A percentile compares a stretch with the other conserved stretches of the same genome.
Conservation (phyloP, 306 rosid genomes). For the Cicer arietinum region DNA sequence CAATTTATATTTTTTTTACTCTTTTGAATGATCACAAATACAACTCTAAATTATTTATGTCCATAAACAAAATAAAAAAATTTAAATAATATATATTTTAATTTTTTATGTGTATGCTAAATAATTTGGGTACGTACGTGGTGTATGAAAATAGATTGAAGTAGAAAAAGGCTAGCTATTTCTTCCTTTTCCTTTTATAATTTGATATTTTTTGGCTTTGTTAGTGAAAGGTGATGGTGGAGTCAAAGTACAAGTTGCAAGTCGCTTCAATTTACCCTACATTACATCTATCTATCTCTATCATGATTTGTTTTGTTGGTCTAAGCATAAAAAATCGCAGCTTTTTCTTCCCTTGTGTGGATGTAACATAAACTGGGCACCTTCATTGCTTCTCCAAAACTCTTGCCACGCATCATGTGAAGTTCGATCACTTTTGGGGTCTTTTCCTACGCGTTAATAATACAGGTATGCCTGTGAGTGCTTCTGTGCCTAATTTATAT, state of each 20-base stretch:
- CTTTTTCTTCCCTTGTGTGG: conserved; percentile 16
- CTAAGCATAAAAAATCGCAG: conserved; percentile 44
- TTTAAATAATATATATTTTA: too few relatives aligned
- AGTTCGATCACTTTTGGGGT: conserved; percentile 37
- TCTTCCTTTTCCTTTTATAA: neutral
- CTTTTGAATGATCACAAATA: too few relatives aligned
- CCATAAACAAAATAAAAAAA: too few relatives aligned
- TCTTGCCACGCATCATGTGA: conserved; percentile 57
- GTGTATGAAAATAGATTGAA: neutral
- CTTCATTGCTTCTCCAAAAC: conserved; percentile 35
- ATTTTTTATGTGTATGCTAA: too few relatives aligned
- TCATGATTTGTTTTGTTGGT: conserved; percentile 33
- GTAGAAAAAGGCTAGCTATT: conserved; percentile 35
- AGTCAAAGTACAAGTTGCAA: conserved; percentile 52
- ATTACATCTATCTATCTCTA: conserved; percentile 25
- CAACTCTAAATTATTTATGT: too few relatives aligned
- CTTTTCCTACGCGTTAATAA: conserved; percentile 6
- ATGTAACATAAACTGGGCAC: conserved; percentile 39
- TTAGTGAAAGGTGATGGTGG: conserved; percentile 54
- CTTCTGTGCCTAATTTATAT: conserved; percentile 45
- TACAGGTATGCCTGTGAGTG: conserved; percentile 36
- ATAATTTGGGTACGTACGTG: too few relatives aligned
- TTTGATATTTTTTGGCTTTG: conserved; percentile 33
- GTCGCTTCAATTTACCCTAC: conserved; percentile 40
- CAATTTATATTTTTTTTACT: too few relatives aligned